Conservation (phyloP, 495 filamentous ascomycete genomes). For the Daldinia vernicosa region DNA sequence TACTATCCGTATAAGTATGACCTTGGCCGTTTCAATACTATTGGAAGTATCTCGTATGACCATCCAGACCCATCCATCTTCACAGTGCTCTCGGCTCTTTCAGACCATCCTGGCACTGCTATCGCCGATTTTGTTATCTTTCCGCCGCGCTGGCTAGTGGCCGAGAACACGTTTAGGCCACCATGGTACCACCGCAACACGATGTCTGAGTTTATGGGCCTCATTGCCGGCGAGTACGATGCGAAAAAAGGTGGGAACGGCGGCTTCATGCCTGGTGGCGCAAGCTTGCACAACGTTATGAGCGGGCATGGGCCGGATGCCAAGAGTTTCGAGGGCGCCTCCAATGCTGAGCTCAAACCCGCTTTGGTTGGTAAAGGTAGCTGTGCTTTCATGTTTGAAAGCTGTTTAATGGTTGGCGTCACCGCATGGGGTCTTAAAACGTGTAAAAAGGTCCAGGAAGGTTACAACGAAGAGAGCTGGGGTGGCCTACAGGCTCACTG, state of each 20-base stretch:
- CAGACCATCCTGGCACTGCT: slow-evolving; percentile 68
- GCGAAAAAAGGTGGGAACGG: slow-evolving; percentile 59
- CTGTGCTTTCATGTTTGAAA: slow-evolving; percentile 75
- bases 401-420: slow-evolving; percentile 85
- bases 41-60: slow-evolving; percentile 78
- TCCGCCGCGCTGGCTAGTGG: slow-evolving; percentile 81
- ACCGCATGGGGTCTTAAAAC: slow-evolving; percentile 89
- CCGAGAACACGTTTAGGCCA: slow-evolving; percentile 80
- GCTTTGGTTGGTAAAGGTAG: slow-evolving; percentile 64
- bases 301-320: slow-evolving; percentile 68
- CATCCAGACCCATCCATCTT: slow-evolving; percentile 85
- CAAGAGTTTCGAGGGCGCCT: slow-evolving; percentile 71
- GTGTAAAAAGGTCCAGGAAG: slow-evolving; percentile 84
- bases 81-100: slow-evolving; percentile 77
- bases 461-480: slow-evolving; percentile 90
- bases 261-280: slow-evolving; percentile 68
- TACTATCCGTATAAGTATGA: slow-evolving; percentile 91
- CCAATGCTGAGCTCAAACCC: slow-evolving; percentile 63
- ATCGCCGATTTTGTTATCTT: slow-evolving; percentile 88
- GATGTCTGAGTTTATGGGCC: slow-evolving; percentile 88
- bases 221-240: slow-evolving; percentile 72
- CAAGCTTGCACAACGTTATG: slow-evolving; percentile 67
- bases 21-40: slow-evolving; percentile 79
- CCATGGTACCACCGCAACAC: slow-evolving; percentile 84
- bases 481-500: slow-evolving; percentile 80